Percentiles rank a stretch among this genome's conserved stretches.
Conservation (phyloP, 2,329 filamentous ascomycete species). For the Phialemonium atrogriseum region DNA sequence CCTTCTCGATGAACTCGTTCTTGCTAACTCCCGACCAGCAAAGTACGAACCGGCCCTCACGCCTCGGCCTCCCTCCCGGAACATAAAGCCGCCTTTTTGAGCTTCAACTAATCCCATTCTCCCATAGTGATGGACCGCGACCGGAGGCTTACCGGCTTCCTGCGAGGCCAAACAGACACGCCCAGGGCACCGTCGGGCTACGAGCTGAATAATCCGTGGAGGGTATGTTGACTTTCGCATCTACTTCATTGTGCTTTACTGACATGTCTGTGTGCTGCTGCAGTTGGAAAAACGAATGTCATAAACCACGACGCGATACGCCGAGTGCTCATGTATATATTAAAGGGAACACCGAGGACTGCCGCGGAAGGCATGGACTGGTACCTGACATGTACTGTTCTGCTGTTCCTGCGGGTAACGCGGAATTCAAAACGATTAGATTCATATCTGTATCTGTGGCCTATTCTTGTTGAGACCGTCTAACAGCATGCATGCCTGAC, state of each 20-base stretch:
- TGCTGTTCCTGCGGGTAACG: constrained; percentile 3
- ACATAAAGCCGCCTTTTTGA: no score
- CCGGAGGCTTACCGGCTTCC: constrained; percentile 48
- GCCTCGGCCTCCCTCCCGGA: no score
- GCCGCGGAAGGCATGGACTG: no score
- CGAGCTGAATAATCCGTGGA: constrained; percentile 57
- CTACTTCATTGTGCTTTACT: neutral
- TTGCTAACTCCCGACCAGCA: constrained; percentile 35
- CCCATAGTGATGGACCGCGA: constrained; percentile 60
- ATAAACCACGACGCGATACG: constrained; percentile 1
- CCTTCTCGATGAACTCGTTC: neutral
- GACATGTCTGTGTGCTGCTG: constrained; percentile 1
- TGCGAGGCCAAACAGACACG: constrained; percentile 50
- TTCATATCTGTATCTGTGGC: constrained; percentile 47
- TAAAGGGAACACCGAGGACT: no score
- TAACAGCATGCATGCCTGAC: constrained; percentile 85
- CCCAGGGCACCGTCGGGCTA: constrained; percentile 49
- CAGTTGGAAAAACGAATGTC: constrained; percentile 1
- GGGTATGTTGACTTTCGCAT: constrained; percentile 33
- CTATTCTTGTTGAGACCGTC: constrained; percentile 83
- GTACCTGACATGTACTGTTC: neutral
- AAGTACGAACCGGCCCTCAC: constrained; percentile 31
- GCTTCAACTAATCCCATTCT: no score
- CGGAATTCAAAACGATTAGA: constrained; percentile 8
- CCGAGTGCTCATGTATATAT: no score